These are phyloP conservation scores for Blastomyces silverae DNA, from an alignment of 2,329 filamentous ascomycete genomes.

Conservation along the genomic window DNA sequence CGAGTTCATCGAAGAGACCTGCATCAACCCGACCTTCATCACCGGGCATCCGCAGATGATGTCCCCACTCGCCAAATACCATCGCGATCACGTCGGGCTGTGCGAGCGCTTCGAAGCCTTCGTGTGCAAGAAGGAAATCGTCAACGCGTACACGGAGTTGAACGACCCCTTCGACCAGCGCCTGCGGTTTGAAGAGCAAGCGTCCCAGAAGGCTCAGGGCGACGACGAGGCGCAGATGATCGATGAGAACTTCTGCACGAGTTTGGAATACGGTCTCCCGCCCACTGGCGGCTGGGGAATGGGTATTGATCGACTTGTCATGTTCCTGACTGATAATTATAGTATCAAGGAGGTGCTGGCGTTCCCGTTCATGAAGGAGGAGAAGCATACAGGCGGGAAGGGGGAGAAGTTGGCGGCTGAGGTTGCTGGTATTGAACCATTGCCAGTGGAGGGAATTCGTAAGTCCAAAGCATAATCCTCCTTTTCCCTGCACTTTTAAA, in stretches of 20 bases:
- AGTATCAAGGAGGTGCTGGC: slow-evolving; percentile 92
- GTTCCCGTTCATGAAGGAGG: slow-evolving; percentile 98
- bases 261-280: slow-evolving; percentile 82
- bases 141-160: slow-evolving; percentile 96
- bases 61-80: slow-evolving; percentile 94
- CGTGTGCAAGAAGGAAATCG: slow-evolving; percentile 94
- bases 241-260: slow-evolving; percentile 90
- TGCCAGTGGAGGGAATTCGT: slow-evolving; percentile 55
- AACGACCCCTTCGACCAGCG: slow-evolving; percentile 95
- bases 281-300: slow-evolving; percentile 96
- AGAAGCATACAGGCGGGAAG: slow-evolving; percentile 48
- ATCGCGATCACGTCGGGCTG: slow-evolving; percentile 71
- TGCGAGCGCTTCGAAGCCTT: slow-evolving; percentile 98
- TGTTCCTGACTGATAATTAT: slow-evolving; percentile 95
- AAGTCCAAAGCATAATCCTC: slow-evolving; percentile 25
- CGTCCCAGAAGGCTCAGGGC: slow-evolving; percentile 88
- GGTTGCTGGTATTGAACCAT: slow-evolving; percentile 54
- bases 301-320: slow-evolving; percentile 87
- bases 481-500: neutral
- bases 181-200: slow-evolving; percentile 88
- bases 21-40: slow-evolving; percentile 89
- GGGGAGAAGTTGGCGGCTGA: slow-evolving; percentile 51
- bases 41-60: slow-evolving; percentile 79
- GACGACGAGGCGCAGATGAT: slow-evolving; percentile 95
- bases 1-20: slow-evolving; percentile 91